phyloP scores from a whole-genome alignment of 805 yeast genomes.

The Wickerhamomyces canadensis region DNA sequence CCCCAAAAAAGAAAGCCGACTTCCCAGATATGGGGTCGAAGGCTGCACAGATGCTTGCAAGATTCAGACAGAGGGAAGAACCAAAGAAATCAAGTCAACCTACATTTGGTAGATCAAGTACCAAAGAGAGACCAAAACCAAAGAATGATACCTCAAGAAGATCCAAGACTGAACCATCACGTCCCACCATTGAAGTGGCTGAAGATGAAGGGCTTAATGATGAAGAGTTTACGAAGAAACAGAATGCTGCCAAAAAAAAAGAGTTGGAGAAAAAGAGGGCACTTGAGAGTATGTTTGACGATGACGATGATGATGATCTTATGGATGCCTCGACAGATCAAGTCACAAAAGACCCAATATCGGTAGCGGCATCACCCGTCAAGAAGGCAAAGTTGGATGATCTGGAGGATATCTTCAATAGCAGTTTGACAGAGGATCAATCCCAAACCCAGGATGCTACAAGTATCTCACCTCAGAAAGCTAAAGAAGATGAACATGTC shows the following conservation, averaged over 20 bases:
- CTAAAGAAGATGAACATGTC: slow-evolving; percentile 4
- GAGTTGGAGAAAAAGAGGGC: slow-evolving; percentile 17
- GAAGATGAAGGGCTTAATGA: slow-evolving; percentile 14
- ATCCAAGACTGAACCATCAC: slow-evolving; percentile 7
- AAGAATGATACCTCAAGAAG: slow-evolving; percentile 6
- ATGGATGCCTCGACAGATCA: neutral
- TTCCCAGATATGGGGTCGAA: slow-evolving; percentile 17
- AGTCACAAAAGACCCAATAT: neutral
- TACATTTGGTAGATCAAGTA: slow-evolving; percentile 10
- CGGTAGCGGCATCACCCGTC: neutral
- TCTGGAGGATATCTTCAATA: neutral
- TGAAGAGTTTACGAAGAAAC: slow-evolving; percentile 10
- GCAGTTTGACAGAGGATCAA: neutral
- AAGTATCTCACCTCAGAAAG: too few relatives aligned
- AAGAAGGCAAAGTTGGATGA: neutral
- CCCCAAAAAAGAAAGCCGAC: slow-evolving; percentile 5
- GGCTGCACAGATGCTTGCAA: slow-evolving; percentile 12
- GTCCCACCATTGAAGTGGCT: slow-evolving; percentile 1
- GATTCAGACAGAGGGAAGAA: slow-evolving; percentile 6
- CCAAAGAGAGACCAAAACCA: slow-evolving; percentile 1
- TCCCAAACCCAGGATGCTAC: neutral
- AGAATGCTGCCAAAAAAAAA: slow-evolving; percentile 6
- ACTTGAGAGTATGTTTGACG: slow-evolving; percentile 31
- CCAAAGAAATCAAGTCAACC: slow-evolving; percentile 12
- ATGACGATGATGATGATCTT: slow-evolving; percentile 23